Percentiles rank a stretch among this genome's conserved stretches.
These are phyloP conservation scores for Trypanosoma avium DNA, from an alignment of 208 protist species.

Conservation along the genomic window DNA sequence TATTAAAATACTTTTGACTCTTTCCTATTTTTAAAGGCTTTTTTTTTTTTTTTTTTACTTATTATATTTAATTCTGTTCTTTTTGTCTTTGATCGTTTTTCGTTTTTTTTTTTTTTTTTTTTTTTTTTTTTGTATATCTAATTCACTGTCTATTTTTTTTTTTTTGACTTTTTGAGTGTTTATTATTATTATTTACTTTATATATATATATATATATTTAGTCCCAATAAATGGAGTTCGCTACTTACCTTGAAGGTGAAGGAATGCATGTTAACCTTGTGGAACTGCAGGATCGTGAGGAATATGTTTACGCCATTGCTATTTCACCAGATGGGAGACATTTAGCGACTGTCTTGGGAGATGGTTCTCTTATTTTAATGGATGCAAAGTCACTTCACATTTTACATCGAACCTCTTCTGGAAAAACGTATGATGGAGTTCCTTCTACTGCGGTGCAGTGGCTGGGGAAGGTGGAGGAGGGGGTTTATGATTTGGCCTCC, in stretches of 20 bases:
- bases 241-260: background rate
- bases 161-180: background rate
- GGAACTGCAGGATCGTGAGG: constrained; percentile 26
- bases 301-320: constrained; percentile 40
- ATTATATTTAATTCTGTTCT: no score
- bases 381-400: constrained; percentile 30
- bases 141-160: background rate
- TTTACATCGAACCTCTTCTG: constrained; percentile 19
- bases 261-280: constrained; percentile 5
- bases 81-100: background rate
- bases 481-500: constrained; percentile 45
- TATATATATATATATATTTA: background rate
- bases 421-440: constrained; percentile 38
- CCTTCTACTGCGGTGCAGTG: constrained; percentile 68
- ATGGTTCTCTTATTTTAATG: constrained; percentile 51
- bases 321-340: constrained; percentile 55
- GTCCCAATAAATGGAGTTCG: constrained; percentile 15
- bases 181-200: constrained; percentile 3
- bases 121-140: constrained; percentile 8
- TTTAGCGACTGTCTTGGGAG: constrained; percentile 52
- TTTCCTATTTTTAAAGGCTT: background rate
- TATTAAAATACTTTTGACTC: background rate
- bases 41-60: background rate
- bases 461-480: constrained; percentile 26
- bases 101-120: constrained; percentile 20